Conservation (phyloP, 1,284 basidiomycete genomes). For the Cutaneotrichosporon sp. region DNA sequence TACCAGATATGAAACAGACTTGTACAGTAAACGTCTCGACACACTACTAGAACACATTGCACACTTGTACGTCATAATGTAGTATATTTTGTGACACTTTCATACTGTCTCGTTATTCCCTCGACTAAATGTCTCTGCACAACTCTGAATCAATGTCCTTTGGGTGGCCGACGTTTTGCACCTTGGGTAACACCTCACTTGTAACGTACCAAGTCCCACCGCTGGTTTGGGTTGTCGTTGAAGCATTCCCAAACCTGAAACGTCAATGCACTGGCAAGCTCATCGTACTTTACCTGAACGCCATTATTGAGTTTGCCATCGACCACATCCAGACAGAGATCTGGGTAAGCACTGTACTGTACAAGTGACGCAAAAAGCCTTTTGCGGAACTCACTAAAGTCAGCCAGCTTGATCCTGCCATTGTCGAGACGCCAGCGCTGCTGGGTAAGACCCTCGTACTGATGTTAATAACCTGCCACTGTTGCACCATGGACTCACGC, state of each 20-base stretch:
- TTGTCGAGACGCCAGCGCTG: not conserved
- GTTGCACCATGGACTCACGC: not conserved
- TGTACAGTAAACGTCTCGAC: too few species aligned
- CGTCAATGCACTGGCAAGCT: too few species aligned
- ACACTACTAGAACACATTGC: not conserved
- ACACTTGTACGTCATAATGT: not conserved
- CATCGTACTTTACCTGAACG: too few species aligned
- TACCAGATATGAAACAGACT: too few species aligned
- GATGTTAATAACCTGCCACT: not conserved
- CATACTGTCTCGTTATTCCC: too few species aligned
- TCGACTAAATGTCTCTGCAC: too few species aligned
- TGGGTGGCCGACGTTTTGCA: too few species aligned
- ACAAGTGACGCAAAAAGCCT: too few species aligned
- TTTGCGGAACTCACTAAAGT: not conserved
- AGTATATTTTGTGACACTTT: too few species aligned
- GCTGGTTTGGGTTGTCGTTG: not conserved
- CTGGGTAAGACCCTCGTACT: not conserved
- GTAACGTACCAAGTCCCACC: not conserved
- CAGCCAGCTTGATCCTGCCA: not conserved
- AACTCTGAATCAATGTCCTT: too few species aligned
- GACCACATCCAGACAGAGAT: not conserved
- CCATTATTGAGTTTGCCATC: not conserved
- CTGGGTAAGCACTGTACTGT: not conserved
- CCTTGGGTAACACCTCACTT: too few species aligned
- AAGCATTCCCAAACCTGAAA: constrained; percentile 2